These are phyloP conservation scores for Penicillium sp. DNA, from an alignment of 2,329 filamentous ascomycete species.

Conservation along the genomic window DNA sequence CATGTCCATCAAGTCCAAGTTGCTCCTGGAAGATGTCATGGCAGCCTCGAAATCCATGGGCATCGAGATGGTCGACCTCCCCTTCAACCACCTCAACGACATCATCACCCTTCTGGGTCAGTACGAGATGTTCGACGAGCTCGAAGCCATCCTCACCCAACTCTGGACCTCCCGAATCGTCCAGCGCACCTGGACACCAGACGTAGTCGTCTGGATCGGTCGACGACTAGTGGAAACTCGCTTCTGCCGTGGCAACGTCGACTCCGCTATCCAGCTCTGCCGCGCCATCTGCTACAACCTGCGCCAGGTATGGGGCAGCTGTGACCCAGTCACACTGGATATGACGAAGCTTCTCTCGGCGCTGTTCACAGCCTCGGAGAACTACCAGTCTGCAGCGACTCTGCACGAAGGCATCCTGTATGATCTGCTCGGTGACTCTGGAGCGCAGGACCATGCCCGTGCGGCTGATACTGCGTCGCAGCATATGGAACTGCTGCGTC, in stretches of 20 bases:
- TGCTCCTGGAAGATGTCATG: slow-evolving; percentile 36
- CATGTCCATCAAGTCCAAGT: slow-evolving; percentile 35
- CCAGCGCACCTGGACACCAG: slow-evolving; percentile 46
- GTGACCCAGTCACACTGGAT: slow-evolving; percentile 49
- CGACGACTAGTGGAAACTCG: slow-evolving; percentile 53
- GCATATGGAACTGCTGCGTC: slow-evolving; percentile 32
- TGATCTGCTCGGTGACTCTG: slow-evolving; percentile 29
- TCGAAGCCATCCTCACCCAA: slow-evolving; percentile 42
- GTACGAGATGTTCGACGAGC: slow-evolving; percentile 38
- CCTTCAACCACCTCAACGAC: slow-evolving; percentile 37
- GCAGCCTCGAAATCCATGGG: slow-evolving; percentile 28
- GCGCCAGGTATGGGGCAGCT: slow-evolving; percentile 52
- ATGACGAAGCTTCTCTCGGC: slow-evolving; percentile 51
- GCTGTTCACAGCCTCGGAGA: slow-evolving; percentile 46
- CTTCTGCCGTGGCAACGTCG: slow-evolving; percentile 49
- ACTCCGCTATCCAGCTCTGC: slow-evolving; percentile 47
- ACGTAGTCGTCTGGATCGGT: slow-evolving; percentile 52
- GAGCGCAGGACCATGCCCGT: slow-evolving; percentile 19
- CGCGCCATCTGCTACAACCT: slow-evolving; percentile 58
- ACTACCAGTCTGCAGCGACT: slow-evolving; percentile 31
- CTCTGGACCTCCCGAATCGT: slow-evolving; percentile 50
- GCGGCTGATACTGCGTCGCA: slow-evolving; percentile 28
- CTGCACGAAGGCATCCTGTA: slow-evolving; percentile 33
- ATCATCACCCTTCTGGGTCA: slow-evolving; percentile 39
- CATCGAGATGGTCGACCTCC: slow-evolving; percentile 36